Evolutionary conservation across 2,329 filamentous ascomycete genomes (phyloP).

Genomic region (Diplodia intermedia): DNA sequence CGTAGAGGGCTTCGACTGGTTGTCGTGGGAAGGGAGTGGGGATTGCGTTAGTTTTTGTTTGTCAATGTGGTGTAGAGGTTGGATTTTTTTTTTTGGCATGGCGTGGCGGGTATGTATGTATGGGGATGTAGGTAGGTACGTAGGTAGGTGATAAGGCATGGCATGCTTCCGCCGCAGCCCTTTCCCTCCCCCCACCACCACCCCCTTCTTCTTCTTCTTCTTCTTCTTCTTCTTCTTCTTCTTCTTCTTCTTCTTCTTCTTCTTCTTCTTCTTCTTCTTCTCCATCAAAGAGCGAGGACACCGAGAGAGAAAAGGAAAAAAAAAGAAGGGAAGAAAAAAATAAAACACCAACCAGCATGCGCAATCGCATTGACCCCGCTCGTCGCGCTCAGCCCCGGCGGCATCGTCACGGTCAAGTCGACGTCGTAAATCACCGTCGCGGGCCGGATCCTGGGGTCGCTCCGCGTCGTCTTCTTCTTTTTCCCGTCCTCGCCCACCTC

Average conservation of each 20-base stretch:
- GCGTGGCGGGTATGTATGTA: no score
- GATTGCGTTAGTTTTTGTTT: not conserved
- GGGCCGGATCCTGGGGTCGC: conserved; percentile 66
- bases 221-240: no score
- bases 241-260: no score
- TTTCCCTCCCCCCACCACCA: no score
- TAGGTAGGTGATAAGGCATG: no score
- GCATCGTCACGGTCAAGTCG: conserved; percentile 66
- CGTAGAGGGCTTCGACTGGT: conserved; percentile 67
- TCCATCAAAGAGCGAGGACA: no score
- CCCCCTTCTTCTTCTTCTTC: no score
- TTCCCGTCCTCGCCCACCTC: conserved; percentile 57
- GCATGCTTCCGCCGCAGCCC: no score
- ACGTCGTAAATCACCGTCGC: conserved; percentile 70
- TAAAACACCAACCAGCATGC: conserved; percentile 58
- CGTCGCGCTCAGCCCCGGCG: conserved; percentile 59
- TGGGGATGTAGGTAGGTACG: no score
- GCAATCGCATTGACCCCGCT: conserved; percentile 72
- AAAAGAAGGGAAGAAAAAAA: not conserved
- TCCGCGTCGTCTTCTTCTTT: conserved; percentile 61
- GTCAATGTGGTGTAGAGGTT: not conserved
- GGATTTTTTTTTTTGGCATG: no score
- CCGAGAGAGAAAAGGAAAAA: no score
- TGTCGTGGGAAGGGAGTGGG: not conserved
- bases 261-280: no score